Evolutionary conservation across 768 basidiomycete genomes (phyloP).

Genomic region (Royoungia palumana): DNA sequence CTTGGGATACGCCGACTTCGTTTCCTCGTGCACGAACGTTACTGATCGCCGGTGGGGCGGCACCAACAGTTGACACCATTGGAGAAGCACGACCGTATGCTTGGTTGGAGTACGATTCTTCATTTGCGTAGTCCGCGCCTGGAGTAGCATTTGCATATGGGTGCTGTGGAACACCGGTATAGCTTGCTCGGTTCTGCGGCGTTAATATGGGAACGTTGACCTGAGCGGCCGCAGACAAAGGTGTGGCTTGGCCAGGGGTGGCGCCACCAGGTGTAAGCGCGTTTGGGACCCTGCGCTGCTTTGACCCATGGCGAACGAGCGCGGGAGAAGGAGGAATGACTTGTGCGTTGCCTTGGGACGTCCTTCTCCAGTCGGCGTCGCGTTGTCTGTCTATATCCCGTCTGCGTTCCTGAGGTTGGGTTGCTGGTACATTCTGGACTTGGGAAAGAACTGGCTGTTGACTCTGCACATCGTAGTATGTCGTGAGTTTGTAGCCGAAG

Average conservation of each 20-base stretch:
- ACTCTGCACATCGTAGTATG: slow-evolving; percentile 35
- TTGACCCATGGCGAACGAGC: slow-evolving; percentile 72
- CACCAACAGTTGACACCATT: slow-evolving; percentile 70
- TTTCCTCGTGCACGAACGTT: slow-evolving; percentile 68
- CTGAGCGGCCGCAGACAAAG: slow-evolving; percentile 73
- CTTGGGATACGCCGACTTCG: slow-evolving; percentile 63
- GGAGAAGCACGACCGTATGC: slow-evolving; percentile 78
- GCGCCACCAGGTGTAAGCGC: slow-evolving; percentile 51
- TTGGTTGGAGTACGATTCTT: slow-evolving; percentile 58
- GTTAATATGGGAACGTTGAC: slow-evolving; percentile 65
- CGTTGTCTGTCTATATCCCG: slow-evolving; percentile 50
- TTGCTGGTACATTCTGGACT: slow-evolving; percentile 52
- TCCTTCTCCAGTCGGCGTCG: slow-evolving; percentile 62
- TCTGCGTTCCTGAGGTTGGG: slow-evolving; percentile 56
- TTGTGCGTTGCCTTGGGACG: slow-evolving; percentile 51
- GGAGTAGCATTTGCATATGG: slow-evolving; percentile 64
- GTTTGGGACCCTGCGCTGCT: slow-evolving; percentile 60
- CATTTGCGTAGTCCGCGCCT: slow-evolving; percentile 60
- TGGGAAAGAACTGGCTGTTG: slow-evolving; percentile 65
- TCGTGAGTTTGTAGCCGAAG: slow-evolving; percentile 7
- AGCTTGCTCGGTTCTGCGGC: slow-evolving; percentile 46
- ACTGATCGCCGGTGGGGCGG: slow-evolving; percentile 69
- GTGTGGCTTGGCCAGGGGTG: slow-evolving; percentile 56
- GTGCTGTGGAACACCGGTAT: slow-evolving; percentile 46
- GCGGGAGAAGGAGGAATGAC: slow-evolving; percentile 74